phyloP scores from a whole-genome alignment of 2,329 filamentous ascomycete species.

The Zasmidium cellare region DNA sequence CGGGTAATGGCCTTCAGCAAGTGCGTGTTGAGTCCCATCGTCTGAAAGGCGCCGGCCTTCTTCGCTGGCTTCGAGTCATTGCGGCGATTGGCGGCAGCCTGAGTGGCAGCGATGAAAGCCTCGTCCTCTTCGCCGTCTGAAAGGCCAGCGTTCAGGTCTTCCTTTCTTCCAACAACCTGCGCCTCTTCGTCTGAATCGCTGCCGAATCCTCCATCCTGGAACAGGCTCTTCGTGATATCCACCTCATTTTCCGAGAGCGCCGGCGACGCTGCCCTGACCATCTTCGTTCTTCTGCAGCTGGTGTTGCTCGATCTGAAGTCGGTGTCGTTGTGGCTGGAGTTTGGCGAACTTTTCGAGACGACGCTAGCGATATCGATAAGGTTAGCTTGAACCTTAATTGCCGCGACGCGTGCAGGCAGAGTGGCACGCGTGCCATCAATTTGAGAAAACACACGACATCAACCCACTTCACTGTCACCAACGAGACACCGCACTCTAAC shows the following conservation, averaged over 20 bases:
- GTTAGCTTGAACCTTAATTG: background rate
- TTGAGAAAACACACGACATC: background rate
- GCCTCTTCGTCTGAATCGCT: constrained; percentile 43
- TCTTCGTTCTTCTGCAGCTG: background rate
- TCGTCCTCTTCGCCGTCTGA: constrained; percentile 44
- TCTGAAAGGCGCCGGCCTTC: constrained; percentile 95
- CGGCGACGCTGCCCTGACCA: constrained; percentile 67
- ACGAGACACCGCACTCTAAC: background rate
- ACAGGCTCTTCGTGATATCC: constrained; percentile 78
- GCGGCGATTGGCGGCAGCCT: constrained; percentile 86
- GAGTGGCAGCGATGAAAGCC: constrained; percentile 84
- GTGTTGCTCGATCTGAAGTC: background rate
- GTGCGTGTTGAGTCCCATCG: constrained; percentile 82
- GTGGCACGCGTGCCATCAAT: background rate
- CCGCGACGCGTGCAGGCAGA: background rate
- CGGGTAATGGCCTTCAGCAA: constrained; percentile 86
- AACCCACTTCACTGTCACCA: background rate
- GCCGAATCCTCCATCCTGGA: constrained; percentile 52
- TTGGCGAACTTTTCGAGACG: background rate
- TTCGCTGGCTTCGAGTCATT: constrained; percentile 79
- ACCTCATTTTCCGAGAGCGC: constrained; percentile 85
- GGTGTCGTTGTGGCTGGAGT: background rate
- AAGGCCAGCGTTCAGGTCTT: constrained; percentile 6
- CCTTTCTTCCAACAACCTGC: constrained; percentile 9
- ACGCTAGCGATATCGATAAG: background rate